Evolutionary conservation across 345 rosid genomes (phyloP).

Genomic region (Tarenaya hassleriana): DNA sequence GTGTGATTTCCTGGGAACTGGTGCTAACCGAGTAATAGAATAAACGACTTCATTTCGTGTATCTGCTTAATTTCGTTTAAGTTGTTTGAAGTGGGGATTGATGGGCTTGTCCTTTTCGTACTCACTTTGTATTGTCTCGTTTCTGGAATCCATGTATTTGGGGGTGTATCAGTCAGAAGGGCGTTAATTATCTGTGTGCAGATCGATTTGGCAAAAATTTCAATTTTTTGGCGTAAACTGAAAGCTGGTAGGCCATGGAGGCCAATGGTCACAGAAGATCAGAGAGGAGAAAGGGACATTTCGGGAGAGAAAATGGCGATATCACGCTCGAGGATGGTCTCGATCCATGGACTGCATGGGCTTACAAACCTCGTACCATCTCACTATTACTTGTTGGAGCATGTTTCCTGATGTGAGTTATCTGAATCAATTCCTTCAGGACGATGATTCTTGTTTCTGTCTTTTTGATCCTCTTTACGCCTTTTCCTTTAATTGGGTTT

Average conservation of each 20-base stretch:
- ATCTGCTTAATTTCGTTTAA: background rate
- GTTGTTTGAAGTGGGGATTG: background rate
- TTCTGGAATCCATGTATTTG: background rate
- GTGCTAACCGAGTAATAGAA: background rate
- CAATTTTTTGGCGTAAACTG: slow-evolving; percentile 5
- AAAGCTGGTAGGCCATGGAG: slow-evolving; percentile 37
- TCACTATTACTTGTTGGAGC: slow-evolving; percentile 86
- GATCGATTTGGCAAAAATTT: background rate
- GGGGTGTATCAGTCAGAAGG: no score
- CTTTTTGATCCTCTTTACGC: background rate
- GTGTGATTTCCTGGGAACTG: slow-evolving; percentile 16
- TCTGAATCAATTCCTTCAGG: background rate
- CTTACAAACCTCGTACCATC: slow-evolving; percentile 91
- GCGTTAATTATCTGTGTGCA: background rate
- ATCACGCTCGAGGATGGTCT: slow-evolving; percentile 42
- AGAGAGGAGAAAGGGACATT: slow-evolving; percentile 40
- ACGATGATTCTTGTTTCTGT: background rate
- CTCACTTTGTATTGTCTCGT: no score
- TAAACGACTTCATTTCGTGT: background rate
- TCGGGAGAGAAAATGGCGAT: slow-evolving; percentile 50
- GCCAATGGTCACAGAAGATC: slow-evolving; percentile 49
- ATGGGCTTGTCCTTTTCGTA: background rate
- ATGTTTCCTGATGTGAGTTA: slow-evolving; percentile 87
- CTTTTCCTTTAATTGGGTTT: slow-evolving; percentile 2
- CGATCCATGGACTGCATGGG: slow-evolving; percentile 99